These are phyloP conservation scores for Coemansia sp. DNA, from an alignment of 192 early-diverging fungal genomes.

Conservation along the genomic window DNA sequence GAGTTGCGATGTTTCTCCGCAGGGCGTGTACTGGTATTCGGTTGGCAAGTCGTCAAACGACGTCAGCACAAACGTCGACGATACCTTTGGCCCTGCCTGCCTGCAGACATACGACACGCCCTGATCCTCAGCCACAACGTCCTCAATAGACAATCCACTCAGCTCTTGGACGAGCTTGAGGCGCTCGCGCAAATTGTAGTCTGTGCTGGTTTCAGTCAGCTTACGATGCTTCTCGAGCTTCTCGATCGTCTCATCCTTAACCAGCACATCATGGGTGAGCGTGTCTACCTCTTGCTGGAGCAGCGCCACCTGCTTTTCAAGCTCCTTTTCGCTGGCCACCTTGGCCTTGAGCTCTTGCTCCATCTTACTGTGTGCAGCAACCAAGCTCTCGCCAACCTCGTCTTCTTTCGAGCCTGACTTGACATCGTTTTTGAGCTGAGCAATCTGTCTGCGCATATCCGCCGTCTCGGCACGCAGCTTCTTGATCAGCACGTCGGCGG, in stretches of 20 bases:
- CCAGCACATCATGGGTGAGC: constrained; percentile 36
- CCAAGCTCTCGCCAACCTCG: too few relatives aligned
- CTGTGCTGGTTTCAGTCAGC: constrained; percentile 38
- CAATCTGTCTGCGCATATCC: constrained; percentile 14
- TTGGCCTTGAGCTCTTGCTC: background rate
- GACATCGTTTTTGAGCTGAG: constrained; percentile 1
- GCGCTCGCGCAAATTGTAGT: constrained; percentile 47
- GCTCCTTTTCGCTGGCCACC: constrained; percentile 22
- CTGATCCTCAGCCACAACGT: constrained; percentile 41
- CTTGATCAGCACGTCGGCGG: constrained; percentile 26
- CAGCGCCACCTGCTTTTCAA: constrained; percentile 29
- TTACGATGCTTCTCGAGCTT: constrained; percentile 41
- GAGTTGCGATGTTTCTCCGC: constrained; percentile 9
- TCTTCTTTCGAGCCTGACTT: constrained; percentile 2
- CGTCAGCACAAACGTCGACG: constrained; percentile 34
- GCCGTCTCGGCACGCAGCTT: constrained; percentile 34
- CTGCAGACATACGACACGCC: constrained; percentile 43
- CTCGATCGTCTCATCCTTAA: constrained; percentile 38
- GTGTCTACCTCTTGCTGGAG: constrained; percentile 32
- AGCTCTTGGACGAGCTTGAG: constrained; percentile 37
- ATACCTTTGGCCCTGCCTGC: constrained; percentile 22
- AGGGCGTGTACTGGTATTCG: constrained; percentile 48
- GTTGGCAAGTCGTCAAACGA: constrained; percentile 37
- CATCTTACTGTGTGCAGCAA: background rate
- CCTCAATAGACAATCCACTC: constrained; percentile 30